These are phyloP conservation scores for Pythium diclinum DNA, from an alignment of 352 stramenopile species.

Conservation along the genomic window DNA sequence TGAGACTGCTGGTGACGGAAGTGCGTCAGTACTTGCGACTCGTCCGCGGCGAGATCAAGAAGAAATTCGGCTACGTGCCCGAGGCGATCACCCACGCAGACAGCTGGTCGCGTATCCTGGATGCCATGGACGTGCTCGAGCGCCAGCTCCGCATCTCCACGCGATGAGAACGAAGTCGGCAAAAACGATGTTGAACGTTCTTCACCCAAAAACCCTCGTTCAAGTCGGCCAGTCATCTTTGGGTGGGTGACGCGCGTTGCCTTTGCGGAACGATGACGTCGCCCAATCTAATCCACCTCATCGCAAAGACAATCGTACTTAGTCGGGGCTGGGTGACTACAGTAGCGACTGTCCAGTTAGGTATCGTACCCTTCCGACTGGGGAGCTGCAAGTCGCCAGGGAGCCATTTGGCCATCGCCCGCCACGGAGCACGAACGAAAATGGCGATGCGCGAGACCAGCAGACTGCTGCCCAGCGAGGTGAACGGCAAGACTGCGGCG, in stretches of 20 bases:
- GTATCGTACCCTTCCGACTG: not conserved
- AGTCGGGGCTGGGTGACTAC: not conserved
- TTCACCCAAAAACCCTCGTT: not conserved
- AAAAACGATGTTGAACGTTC: conserved; percentile 4
- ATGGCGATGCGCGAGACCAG: conserved; percentile 19
- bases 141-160: conserved; percentile 27
- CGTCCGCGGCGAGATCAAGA: conserved; percentile 69
- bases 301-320: not conserved
- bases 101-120: conserved; percentile 54
- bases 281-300: not conserved
- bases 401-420: conserved; percentile 3
- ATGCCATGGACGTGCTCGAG: conserved; percentile 55
- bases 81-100: conserved; percentile 68
- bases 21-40: conserved; percentile 68
- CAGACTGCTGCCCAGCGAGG: conserved; percentile 19
- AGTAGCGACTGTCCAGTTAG: not conserved
- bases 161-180: not conserved
- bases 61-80: conserved; percentile 77
- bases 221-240: not conserved
- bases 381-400: not conserved
- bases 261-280: not conserved
- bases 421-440: not conserved
- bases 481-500: conserved; percentile 8
- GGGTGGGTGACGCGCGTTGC: conserved; percentile 4
- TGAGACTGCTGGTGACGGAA: conserved; percentile 53